Percentiles rank a stretch among this genome's conserved stretches.
Conservation (phyloP, 2,329 filamentous ascomycete genomes). For the Exserohilum rostratum region DNA sequence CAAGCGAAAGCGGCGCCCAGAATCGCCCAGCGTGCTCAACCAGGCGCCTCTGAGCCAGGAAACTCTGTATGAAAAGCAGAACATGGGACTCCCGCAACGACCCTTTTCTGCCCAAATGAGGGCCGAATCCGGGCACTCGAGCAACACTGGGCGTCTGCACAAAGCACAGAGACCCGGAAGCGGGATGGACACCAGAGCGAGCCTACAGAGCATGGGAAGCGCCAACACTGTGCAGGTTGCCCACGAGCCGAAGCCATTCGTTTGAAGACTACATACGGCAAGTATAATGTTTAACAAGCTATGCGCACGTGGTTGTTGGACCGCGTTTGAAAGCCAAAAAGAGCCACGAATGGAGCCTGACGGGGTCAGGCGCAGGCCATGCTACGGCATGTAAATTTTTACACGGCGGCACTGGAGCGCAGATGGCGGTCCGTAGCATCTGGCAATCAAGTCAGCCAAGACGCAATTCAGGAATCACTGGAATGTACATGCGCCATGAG, state of each 20-base stretch:
- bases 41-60: slow-evolving; percentile 15
- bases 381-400: too few species aligned
- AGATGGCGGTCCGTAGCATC: neutral
- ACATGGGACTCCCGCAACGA: slow-evolving; percentile 21
- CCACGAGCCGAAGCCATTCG: slow-evolving; percentile 34
- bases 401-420: neutral
- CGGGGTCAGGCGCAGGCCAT: neutral
- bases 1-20: slow-evolving; percentile 24
- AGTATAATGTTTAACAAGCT: neutral
- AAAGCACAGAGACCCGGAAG: slow-evolving; percentile 7
- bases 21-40: slow-evolving; percentile 8
- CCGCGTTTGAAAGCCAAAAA: too few species aligned
- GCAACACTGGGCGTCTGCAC: slow-evolving; percentile 8
- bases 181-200: slow-evolving; percentile 12
- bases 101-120: slow-evolving; percentile 11
- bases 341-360: neutral
- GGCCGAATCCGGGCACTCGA: slow-evolving; percentile 23
- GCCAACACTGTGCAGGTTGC: slow-evolving; percentile 17
- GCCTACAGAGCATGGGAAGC: slow-evolving; percentile 24
- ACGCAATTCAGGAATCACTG: neutral
- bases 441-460: too few species aligned
- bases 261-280: slow-evolving; percentile 22
- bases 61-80: slow-evolving; percentile 21
- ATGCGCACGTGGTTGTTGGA: neutral
- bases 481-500: too few species aligned